A percentile compares a stretch with the other conserved stretches of the same genome.
Evolutionary conservation across 2,329 filamentous ascomycete genomes (phyloP).

Genomic region (Colletotrichum sp.): DNA sequence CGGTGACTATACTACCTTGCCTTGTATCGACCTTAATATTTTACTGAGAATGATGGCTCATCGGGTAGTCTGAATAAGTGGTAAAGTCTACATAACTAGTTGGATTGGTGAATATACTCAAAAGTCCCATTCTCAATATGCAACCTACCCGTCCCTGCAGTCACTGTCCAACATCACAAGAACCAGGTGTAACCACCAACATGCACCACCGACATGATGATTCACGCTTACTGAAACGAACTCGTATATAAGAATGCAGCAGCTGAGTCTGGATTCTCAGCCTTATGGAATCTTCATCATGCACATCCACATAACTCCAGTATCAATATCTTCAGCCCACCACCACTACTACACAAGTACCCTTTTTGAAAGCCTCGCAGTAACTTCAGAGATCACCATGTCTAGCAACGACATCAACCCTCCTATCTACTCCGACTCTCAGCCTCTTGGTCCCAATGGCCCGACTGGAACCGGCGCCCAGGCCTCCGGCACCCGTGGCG

Average conservation of each 20-base stretch:
- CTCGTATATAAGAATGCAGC: background rate
- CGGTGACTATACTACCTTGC: fast-evolving
- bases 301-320: background rate
- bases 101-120: background rate
- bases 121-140: background rate
- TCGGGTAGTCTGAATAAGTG: background rate
- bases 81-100: fast-evolving
- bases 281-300: background rate
- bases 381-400: background rate
- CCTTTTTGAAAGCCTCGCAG: background rate
- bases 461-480: background rate
- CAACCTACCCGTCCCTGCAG: background rate
- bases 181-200: background rate
- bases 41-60: background rate
- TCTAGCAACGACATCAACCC: background rate
- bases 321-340: background rate
- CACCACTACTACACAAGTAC: background rate
- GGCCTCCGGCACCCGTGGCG: background rate
- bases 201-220: background rate
- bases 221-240: background rate
- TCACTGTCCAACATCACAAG: background rate
- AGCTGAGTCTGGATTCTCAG: background rate
- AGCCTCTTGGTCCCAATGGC: background rate
- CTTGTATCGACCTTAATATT: background rate
- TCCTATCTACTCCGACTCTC: background rate